phyloP scores from a whole-genome alignment of 257 asterid genomes.

The Primulina huaijiensis region DNA sequence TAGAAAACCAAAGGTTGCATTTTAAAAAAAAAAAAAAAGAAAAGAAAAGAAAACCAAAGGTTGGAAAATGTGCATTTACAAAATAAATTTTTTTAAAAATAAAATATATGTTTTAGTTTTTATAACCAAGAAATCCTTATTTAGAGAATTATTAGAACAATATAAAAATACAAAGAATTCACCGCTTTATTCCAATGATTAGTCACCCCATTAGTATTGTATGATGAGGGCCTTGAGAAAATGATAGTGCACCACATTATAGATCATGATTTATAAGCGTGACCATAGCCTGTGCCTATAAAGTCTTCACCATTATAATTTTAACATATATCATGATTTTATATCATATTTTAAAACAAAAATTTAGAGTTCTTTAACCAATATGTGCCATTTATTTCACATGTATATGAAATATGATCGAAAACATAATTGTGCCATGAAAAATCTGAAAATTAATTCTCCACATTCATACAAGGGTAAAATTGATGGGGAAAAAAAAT shows the following conservation, averaged over 20 bases:
- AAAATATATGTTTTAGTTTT: too few species aligned
- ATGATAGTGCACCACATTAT: constrained; percentile 22
- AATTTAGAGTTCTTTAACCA: neutral
- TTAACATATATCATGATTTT: neutral
- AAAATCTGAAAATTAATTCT: too few species aligned
- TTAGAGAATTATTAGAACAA: too few species aligned
- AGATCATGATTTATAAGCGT: constrained; percentile 39
- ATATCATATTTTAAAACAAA: neutral
- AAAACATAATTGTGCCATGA: too few species aligned
- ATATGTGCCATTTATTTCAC: too few species aligned
- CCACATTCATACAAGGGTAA: too few species aligned
- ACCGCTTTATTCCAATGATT: constrained; percentile 22
- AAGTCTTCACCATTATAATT: constrained; percentile 23
- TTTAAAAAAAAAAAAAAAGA: too few species aligned
- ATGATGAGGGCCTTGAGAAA: constrained; percentile 22
- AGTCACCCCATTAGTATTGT: constrained; percentile 27
- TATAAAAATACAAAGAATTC: neutral
- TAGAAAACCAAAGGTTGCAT: neutral
- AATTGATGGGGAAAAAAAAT: too few species aligned
- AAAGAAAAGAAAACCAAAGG: neutral
- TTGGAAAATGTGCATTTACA: neutral
- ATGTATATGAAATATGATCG: too few species aligned
- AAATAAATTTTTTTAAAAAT: too few species aligned
- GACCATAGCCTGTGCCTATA: constrained; percentile 20
- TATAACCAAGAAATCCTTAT: neutral